phyloP scores from a whole-genome alignment of 2,329 filamentous ascomycete species.

The Dendrostoma leiphaemia region DNA sequence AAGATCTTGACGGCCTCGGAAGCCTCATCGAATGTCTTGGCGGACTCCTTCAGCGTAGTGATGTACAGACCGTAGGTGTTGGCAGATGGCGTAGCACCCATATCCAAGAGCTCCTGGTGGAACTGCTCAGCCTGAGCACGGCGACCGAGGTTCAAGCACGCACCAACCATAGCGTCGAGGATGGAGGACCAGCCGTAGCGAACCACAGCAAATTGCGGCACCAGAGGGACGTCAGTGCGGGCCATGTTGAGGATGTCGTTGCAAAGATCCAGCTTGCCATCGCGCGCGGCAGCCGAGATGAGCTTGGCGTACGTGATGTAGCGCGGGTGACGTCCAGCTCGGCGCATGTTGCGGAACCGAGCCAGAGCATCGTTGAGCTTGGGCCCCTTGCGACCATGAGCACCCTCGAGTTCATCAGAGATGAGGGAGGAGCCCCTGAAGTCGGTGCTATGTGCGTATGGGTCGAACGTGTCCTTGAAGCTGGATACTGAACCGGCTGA shows the following conservation, averaged over 20 bases:
- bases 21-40: constrained; percentile 96
- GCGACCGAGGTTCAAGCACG: constrained; percentile 79
- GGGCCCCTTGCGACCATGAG: constrained; percentile 68
- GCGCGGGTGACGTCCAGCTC: constrained; percentile 83
- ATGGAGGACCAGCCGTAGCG: constrained; percentile 97
- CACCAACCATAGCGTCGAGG: constrained; percentile 92
- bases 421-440: constrained; percentile 91
- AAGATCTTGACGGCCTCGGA: constrained; percentile 98
- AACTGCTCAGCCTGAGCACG: constrained; percentile 79
- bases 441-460: constrained; percentile 86
- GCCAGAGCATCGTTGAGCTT: constrained; percentile 77
- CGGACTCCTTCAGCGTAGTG: constrained; percentile 96
- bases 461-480: constrained; percentile 83
- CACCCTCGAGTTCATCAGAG: constrained; percentile 82
- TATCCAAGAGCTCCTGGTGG: constrained; percentile 86
- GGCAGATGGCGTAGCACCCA: constrained; percentile 87
- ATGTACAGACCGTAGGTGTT: constrained; percentile 99
- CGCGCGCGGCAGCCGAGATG: constrained; percentile 84
- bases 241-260: constrained; percentile 89
- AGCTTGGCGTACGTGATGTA: constrained; percentile 98
- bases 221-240: constrained; percentile 79
- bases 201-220: constrained; percentile 81
- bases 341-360: constrained; percentile 90
- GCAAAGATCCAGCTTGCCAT: constrained; percentile 76
- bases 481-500: constrained; percentile 57